Evolutionary conservation across 176 grass and related monocot genomes (phyloP), one percentile per base, ranked within the genome.

Genomic region (Otatea glauca): DNA sequence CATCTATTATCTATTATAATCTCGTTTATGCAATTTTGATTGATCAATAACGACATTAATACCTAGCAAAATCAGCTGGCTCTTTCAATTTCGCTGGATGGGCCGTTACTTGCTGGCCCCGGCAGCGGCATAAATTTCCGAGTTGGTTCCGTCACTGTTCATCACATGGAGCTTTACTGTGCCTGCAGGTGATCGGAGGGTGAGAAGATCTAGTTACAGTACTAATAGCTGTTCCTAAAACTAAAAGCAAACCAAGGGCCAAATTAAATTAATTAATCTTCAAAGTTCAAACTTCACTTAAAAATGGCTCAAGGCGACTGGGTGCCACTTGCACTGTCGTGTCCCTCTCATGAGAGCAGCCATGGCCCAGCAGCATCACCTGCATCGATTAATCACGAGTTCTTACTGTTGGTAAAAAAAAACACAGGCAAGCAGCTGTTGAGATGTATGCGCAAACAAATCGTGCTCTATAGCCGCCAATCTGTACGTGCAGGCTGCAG

Each of bases 101-200:
- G 83, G 78, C 35, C 55, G 54, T 25, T 76, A 6, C 38, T 65
- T 47, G 68, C 21, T 29, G 29, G 29, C 60, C 77, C 55, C 9
- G 72, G 65, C 78, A 82, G 56, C 20, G 25, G 60, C 47, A 73
- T 90, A 78, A 90, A 83, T 78, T 73, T 50, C 38, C 27, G 79
- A 86, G 84, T 42, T 60, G 79, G 78, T 50, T 73, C 73, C 11
- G 56, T 1, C 56, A 47, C 27, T 72, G 83, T 25, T 60, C 77
- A 81, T 17, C 62, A 69, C 87, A 81, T 69, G 51, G 53, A 38
- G 18, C 14, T 23, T 12, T 56, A 77, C 88, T 82, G 78, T 72
- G 68, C 65, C 18, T 58, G 58, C 83, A 90, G 78, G 72, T 86
- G 83, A 55, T 15, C 16, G 56, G 69, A 72, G 38, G 74, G 29